Percentiles rank a stretch among this genome's conserved stretches.
Conservation (phyloP, 345 rosid species). For the Noccaea bulbosa region DNA sequence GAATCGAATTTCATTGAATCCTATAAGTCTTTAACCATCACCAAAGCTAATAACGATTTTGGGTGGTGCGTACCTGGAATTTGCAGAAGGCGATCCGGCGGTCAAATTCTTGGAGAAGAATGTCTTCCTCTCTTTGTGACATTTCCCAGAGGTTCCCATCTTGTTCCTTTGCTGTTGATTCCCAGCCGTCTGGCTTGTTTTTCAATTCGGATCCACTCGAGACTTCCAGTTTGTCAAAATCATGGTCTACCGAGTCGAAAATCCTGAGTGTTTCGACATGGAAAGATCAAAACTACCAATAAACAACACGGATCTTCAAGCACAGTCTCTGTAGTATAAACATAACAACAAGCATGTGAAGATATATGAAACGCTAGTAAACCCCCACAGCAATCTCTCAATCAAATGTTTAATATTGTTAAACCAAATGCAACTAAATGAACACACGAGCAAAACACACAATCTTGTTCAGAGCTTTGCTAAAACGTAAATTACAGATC, state of each 20-base stretch:
- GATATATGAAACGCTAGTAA: background rate
- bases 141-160: conserved; percentile 95
- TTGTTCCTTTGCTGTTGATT: conserved; percentile 74
- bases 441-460: too few relatives aligned
- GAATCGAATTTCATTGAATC: background rate
- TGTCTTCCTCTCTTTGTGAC: conserved; percentile 97
- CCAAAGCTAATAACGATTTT: background rate
- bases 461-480: background rate
- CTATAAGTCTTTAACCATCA: background rate
- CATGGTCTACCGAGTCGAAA: conserved; percentile 67
- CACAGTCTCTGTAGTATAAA: background rate
- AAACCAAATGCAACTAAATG: background rate
- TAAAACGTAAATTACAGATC: background rate
- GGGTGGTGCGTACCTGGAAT: conserved; percentile 73
- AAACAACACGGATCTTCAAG: conserved; percentile 10
- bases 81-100: conserved; percentile 85
- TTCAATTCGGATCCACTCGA: conserved; percentile 67
- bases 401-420: background rate
- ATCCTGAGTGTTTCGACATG: conserved; percentile 50
- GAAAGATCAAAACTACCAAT: background rate
- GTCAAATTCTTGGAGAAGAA: conserved; percentile 92
- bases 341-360: conserved; percentile 5
- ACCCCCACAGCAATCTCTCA: background rate
- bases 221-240: conserved; percentile 60
- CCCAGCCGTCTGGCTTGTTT: conserved; percentile 98